Percentiles rank a stretch among this genome's conserved stretches.
These are phyloP conservation scores for Medicago arabica DNA, from an alignment of 306 rosid species.

Conservation along the genomic window DNA sequence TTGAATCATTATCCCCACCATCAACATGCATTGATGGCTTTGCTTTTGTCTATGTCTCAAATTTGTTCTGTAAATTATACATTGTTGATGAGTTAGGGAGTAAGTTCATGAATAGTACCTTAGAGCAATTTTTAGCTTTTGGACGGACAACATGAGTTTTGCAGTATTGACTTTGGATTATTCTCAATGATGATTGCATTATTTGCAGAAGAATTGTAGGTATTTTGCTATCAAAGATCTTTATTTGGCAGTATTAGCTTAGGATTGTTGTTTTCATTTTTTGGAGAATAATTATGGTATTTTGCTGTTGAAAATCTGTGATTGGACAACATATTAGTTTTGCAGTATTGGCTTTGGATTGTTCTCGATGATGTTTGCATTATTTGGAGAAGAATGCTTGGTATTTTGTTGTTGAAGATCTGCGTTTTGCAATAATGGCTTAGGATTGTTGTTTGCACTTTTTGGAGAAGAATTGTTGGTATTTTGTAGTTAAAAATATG, in stretches of 20 bases:
- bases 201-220: not conserved
- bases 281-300: slow-evolving; percentile 67
- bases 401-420: too few species aligned
- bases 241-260: slow-evolving; percentile 50
- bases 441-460: too few species aligned
- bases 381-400: too few species aligned
- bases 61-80: slow-evolving; percentile 14
- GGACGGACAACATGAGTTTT: slow-evolving; percentile 42
- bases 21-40: not conserved
- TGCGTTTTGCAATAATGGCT: too few species aligned
- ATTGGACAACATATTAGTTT: too few species aligned
- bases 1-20: not conserved
- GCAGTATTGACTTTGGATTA: not conserved
- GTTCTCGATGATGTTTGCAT: too few species aligned
- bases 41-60: slow-evolving; percentile 1
- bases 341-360: too few species aligned
- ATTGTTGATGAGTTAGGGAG: slow-evolving; percentile 28
- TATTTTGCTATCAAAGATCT: not conserved
- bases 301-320: slow-evolving; percentile 60
- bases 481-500: too few species aligned
- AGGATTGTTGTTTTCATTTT: slow-evolving; percentile 65
- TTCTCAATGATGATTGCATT: not conserved
- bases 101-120: slow-evolving; percentile 32
- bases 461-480: too few species aligned
- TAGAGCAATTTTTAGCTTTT: slow-evolving; percentile 53